These are phyloP conservation scores for Candida sithepensis DNA, from an alignment of 805 yeast species.

Conservation along the genomic window DNA sequence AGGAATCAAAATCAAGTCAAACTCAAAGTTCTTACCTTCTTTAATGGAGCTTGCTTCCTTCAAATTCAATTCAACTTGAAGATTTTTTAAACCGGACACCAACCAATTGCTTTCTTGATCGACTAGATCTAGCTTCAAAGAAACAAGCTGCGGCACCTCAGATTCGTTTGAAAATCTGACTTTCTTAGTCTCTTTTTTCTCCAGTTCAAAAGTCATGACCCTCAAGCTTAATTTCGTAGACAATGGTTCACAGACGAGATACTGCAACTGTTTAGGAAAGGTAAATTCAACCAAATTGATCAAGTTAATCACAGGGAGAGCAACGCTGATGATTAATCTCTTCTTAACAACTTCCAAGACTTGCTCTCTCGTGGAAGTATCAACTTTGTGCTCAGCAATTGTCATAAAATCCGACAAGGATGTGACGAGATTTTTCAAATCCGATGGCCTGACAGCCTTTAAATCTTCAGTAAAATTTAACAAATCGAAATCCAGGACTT, in stretches of 20 bases:
- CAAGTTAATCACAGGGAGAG: slow-evolving; percentile 57
- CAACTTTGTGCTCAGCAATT: slow-evolving; percentile 3
- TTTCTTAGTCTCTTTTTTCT: slow-evolving; percentile 23
- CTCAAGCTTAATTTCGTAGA: slow-evolving; percentile 37
- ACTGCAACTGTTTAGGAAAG: slow-evolving; percentile 39
- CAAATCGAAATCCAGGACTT: slow-evolving; percentile 10
- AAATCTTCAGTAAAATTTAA: slow-evolving; percentile 5
- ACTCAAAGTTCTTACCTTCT: slow-evolving; percentile 13
- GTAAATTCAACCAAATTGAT: slow-evolving; percentile 55
- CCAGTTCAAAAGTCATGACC: slow-evolving; percentile 18
- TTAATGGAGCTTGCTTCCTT: slow-evolving; percentile 6
- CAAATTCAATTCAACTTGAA: slow-evolving; percentile 35
- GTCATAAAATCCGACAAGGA: slow-evolving; percentile 13
- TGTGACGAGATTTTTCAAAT: slow-evolving; percentile 10
- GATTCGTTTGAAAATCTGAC: slow-evolving; percentile 27
- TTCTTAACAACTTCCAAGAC: slow-evolving; percentile 8
- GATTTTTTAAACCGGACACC: slow-evolving; percentile 63
- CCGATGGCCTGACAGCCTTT: slow-evolving; percentile 10
- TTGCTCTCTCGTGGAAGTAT: slow-evolving; percentile 2
- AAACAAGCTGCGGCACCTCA: slow-evolving; percentile 11
- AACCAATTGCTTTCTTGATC: slow-evolving; percentile 65
- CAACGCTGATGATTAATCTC: slow-evolving; percentile 46
- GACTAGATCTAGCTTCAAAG: slow-evolving; percentile 23
- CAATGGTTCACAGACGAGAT: slow-evolving; percentile 65
- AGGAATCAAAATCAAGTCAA: slow-evolving; percentile 60